These are phyloP conservation scores for Mallotus nudiflorus DNA, from an alignment of 345 rosid genomes.

Conservation along the genomic window DNA sequence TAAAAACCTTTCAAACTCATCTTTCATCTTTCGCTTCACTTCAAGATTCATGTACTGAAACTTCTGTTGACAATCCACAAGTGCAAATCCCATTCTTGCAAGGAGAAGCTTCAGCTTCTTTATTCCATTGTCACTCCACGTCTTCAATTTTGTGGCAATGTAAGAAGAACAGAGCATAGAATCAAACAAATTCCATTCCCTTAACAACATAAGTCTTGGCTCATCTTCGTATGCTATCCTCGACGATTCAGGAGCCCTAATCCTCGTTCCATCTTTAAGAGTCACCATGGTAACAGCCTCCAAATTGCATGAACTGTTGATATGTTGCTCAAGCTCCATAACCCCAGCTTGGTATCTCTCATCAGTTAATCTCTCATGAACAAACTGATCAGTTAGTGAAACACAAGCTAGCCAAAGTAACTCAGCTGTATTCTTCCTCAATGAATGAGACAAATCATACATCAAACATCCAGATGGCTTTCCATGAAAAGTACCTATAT, in stretches of 20 bases:
- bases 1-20: conserved; percentile 76
- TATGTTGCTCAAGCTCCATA: conserved; percentile 97
- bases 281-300: conserved; percentile 77
- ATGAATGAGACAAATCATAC: conserved; percentile 71
- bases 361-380: conserved; percentile 87
- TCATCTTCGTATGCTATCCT: conserved; percentile 92
- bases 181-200: conserved; percentile 95
- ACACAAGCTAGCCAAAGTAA: conserved; percentile 96
- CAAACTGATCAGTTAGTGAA: conserved; percentile 90
- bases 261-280: conserved; percentile 84
- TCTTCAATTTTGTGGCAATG: conserved; percentile 82
- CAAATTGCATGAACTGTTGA: conserved; percentile 74
- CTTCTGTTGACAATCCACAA: conserved; percentile 92
- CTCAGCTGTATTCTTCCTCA: conserved; percentile 90
- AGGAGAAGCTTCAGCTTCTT: conserved; percentile 95
- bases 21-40: conserved; percentile 84
- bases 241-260: conserved; percentile 81
- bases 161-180: conserved; percentile 91
- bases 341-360: conserved; percentile 96
- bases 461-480: conserved; percentile 88
- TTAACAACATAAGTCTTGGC: conserved; percentile 80
- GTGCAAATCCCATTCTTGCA: conserved; percentile 94
- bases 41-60: conserved; percentile 91
- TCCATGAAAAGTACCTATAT: conserved; percentile 88
- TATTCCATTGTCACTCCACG: conserved; percentile 95